Evolutionary conservation across 192 early-diverging fungal species (phyloP).

Genomic region (Phlyctochytrium bullatum): DNA sequence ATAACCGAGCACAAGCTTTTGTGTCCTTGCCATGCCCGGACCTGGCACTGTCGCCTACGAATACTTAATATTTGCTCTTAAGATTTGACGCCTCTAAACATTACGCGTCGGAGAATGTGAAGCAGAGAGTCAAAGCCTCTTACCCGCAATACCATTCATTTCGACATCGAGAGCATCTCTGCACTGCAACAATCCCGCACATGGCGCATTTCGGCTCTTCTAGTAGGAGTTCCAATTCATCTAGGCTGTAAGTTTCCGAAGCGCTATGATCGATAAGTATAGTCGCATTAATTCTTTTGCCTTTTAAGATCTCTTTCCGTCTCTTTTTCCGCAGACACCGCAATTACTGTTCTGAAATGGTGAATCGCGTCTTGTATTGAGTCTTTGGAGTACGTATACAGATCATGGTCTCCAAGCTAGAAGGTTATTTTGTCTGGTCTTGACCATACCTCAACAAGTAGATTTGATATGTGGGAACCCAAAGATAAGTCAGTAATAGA

Average conservation of each 20-base stretch:
- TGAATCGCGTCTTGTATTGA: slow-evolving; percentile 1
- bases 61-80: too few relatives aligned
- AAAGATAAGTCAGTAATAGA: slow-evolving; percentile 36
- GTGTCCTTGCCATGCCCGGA: slow-evolving; percentile 34
- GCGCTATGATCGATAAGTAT: slow-evolving; percentile 12
- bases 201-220: slow-evolving; percentile 47
- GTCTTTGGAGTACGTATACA: slow-evolving; percentile 7
- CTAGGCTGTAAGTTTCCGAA: slow-evolving; percentile 41
- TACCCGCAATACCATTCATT: slow-evolving; percentile 55
- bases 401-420: slow-evolving; percentile 6
- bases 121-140: not conserved
- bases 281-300: not conserved
- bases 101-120: not conserved
- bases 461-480: not conserved
- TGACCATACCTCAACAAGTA: slow-evolving; percentile 30
- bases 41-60: slow-evolving; percentile 35
- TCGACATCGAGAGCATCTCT: slow-evolving; percentile 51
- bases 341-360: slow-evolving; percentile 16
- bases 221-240: slow-evolving; percentile 32
- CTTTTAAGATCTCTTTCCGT: not conserved
- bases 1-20: slow-evolving; percentile 37
- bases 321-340: slow-evolving; percentile 3
- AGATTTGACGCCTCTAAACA: not conserved
- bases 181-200: slow-evolving; percentile 38
- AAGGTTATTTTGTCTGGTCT: not conserved